Evolutionary conservation across 495 filamentous ascomycete genomes (phyloP).

Genomic region (Xylaria castorea): DNA sequence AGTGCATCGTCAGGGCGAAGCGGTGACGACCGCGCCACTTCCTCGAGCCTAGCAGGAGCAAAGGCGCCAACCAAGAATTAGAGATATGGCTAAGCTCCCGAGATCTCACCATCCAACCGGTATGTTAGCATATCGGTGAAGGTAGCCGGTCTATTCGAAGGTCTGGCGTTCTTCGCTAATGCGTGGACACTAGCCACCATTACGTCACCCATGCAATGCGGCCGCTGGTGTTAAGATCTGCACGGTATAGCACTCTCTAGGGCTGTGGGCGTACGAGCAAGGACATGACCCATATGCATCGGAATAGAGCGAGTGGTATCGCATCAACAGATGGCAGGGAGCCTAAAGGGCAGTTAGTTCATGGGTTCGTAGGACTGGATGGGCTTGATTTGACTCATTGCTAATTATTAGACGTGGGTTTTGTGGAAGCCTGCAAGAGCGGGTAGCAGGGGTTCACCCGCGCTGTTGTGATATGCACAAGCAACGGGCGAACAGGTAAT

Average conservation of each 20-base stretch:
- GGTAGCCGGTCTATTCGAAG: constrained; percentile 9
- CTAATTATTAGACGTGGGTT: constrained; percentile 6
- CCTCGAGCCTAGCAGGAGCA: neutral
- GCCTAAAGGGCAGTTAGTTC: constrained; percentile 15
- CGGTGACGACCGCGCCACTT: constrained; percentile 1
- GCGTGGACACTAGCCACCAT: constrained; percentile 4
- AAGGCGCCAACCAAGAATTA: constrained; percentile 14
- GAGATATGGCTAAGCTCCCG: constrained; percentile 27
- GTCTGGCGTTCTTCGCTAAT: constrained; percentile 24
- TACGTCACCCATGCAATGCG: constrained; percentile 25
- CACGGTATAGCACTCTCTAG: constrained; percentile 20
- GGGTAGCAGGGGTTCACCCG: constrained; percentile 46
- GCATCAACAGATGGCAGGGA: constrained; percentile 4
- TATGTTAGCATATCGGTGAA: constrained; percentile 17
- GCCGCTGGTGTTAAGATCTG: constrained; percentile 13
- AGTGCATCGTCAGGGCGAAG: constrained; percentile 4
- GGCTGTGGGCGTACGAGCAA: constrained; percentile 20
- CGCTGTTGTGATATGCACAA: constrained; percentile 43
- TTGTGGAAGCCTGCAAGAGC: constrained; percentile 44
- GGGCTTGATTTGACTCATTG: constrained; percentile 25
- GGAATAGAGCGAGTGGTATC: constrained; percentile 26
- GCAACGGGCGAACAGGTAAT: constrained; percentile 40
- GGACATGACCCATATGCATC: constrained; percentile 27
- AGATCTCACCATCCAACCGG: constrained; percentile 21
- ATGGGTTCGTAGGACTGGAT: constrained; percentile 15